Evolutionary conservation across 164 flowering plant species (phyloP), one percentile per base, ranked within the genome.

Genomic region (Stephania japonica): DNA sequence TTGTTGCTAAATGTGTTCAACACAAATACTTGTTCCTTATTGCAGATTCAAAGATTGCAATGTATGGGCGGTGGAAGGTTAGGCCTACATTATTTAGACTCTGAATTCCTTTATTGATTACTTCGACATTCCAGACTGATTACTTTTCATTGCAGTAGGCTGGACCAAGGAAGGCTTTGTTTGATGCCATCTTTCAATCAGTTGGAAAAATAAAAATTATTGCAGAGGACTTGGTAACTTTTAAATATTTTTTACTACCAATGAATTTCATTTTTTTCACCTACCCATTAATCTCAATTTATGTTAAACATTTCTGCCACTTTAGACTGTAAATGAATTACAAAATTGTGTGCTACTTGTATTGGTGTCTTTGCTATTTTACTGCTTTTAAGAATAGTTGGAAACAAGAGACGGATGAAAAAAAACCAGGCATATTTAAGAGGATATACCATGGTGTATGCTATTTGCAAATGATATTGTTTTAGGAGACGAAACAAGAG

Each of bases 211-310:
- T 88, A 75, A 83, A 86, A 66, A 91, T 95, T 66, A 83, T 93
- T 69, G 99, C 99, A 14, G 99, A 95, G 82, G 99, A 95, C 83
- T 80, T 95, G 97, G 98, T 95, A 91, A 56, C 59, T 88, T 81
- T 70, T 47, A 65, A 72, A 70, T 64, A 41, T 59, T 70, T 53
- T n/a, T 50, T 18, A 53, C 50, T 7, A 12, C 50, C 24, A 62
- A 63, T 62, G 56, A 41, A 38, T 43, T 21, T 26, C 14, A 10
- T 50, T 13, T 23, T 56, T n/a, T 3, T 41, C 3, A 8, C 53
- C 26, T 42, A 14, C 12, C 32, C 27, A 26, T 21, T 32, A 49
- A 23, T 73, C 50, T 73, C 25, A 19, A 53, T 71, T 12, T 25
- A 21, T 23, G 14, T 23, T 41, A 9, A 32, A 32, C 38, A 1